Evolutionary conservation across 495 filamentous ascomycete species (phyloP), one percentile per base, ranked within the genome.

Genomic region (Neurospora pannonica): DNA sequence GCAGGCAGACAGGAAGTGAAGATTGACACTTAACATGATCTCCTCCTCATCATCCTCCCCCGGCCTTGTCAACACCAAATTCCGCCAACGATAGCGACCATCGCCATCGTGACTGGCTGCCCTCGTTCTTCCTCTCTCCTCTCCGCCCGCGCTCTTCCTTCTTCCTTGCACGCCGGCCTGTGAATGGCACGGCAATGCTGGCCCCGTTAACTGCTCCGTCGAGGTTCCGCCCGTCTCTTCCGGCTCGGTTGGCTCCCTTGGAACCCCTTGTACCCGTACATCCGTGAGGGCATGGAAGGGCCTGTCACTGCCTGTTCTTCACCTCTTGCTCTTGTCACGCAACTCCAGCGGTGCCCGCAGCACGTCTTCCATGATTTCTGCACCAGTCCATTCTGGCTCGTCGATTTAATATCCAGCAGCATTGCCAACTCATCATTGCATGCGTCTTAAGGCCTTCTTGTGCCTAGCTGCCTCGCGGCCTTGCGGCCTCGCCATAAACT

Each of bases 401-500:
- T 84, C 83, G 82, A 83, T 85, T 88, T 88, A 90, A 87, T 87
- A 86, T 89, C 87, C 87, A 90, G 86, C 87, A 81, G 89, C 88
- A 88, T 82, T 94, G 93, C 91, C 92, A 94, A 90, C 92, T 93
- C 92, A 94, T 93, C 92, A 91, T 84, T 92, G 91, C 92, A 91
- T 93, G 87, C 87, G 85, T 84, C 84, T 86, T 82, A 83, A 85
- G 85, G 84, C 84, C 85, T 84, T 83, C 83, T 83, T 86, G 83
- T 84, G 83, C 86, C 85, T 86, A 84, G 85, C 82, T 78, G 80
- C 80, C 80, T 80, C 77, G 79, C 77, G 75, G 48, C 75, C 73
- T 67, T 60, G 71, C 42, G 79, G 79, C 80, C 80, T 84, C 81
- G 79, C 78, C 62, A 73, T 75, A 74, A 3, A 76, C 71, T 78